These are phyloP conservation scores for Cyclotella sp. DNA, from an alignment of 108 stramenopile species.

Conservation along the genomic window DNA sequence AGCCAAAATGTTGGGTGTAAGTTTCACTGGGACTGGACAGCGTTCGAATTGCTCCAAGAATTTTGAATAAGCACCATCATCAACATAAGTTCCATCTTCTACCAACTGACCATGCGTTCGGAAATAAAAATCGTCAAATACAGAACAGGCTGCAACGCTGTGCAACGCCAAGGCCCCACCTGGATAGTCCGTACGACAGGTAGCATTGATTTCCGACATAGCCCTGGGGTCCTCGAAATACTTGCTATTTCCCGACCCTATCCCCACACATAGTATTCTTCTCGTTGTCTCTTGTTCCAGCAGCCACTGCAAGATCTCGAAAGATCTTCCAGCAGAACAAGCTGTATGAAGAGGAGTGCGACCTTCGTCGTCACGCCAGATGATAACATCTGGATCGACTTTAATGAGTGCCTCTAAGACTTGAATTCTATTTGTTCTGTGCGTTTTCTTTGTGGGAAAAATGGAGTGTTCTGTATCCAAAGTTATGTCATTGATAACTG, in stretches of 20 bases:
- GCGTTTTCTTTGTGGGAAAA: not conserved
- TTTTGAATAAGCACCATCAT: not conserved
- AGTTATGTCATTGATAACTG: not conserved
- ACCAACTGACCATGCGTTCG: not conserved
- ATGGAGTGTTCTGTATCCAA: not conserved
- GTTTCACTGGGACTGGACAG: constrained; percentile 5
- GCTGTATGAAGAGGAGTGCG: constrained; percentile 47
- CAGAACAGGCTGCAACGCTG: constrained; percentile 34
- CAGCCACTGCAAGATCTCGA: constrained; percentile 33
- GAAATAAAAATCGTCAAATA: constrained; percentile 27
- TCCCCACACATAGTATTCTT: not conserved
- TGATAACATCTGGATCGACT: constrained; percentile 27
- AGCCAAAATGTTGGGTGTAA: constrained; percentile 26
- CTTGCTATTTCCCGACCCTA: not conserved
- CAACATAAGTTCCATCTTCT: not conserved
- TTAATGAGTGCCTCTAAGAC: constrained; percentile 26
- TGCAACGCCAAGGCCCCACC: constrained; percentile 36
- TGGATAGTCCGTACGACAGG: constrained; percentile 31
- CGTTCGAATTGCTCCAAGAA: not conserved
- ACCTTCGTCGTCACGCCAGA: constrained; percentile 37
- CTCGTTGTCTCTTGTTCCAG: constrained; percentile 15
- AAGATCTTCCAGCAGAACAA: constrained; percentile 32
- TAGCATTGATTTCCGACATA: constrained; percentile 8
- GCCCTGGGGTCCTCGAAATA: not conserved
- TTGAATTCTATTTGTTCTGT: constrained; percentile 22